phyloP scores from a whole-genome alignment of 371 early-diverging fungal species.

The Rhizopus delemar region DNA sequence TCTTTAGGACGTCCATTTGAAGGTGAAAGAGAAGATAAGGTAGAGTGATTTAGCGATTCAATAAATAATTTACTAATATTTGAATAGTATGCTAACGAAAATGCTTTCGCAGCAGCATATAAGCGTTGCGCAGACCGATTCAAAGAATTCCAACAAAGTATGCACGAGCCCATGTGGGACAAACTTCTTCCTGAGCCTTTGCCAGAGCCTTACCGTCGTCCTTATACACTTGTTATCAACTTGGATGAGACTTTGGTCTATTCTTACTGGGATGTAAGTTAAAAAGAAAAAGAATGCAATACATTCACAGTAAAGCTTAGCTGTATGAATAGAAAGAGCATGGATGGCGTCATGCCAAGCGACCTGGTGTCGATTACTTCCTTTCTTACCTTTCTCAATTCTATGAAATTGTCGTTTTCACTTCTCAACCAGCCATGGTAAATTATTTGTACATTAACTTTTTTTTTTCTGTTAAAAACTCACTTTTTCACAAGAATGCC shows the following conservation, averaged over 20 bases:
- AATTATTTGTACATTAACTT: constrained; percentile 11
- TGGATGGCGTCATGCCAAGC: constrained; percentile 94
- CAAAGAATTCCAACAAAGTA: constrained; percentile 45
- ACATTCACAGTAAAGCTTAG: constrained; percentile 28
- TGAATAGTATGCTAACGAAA: constrained; percentile 41
- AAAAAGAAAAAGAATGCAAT: background rate
- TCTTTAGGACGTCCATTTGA: constrained; percentile 36
- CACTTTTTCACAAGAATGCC: constrained; percentile 61
- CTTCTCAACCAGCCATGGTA: constrained; percentile 74
- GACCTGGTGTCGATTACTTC: constrained; percentile 95
- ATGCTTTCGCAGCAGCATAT: constrained; percentile 40
- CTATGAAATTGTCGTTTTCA: constrained; percentile 95
- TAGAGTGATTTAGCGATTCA: constrained; percentile 1
- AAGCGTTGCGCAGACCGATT: constrained; percentile 47
- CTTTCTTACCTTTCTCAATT: constrained; percentile 84
- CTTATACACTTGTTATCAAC: constrained; percentile 91
- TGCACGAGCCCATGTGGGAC: constrained; percentile 70
- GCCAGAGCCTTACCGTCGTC: constrained; percentile 77
- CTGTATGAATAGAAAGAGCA: constrained; percentile 49
- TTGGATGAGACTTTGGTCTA: constrained; percentile 92
- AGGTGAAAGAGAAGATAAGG: constrained; percentile 39
- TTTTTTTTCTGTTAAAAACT: background rate
- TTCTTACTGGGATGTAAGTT: constrained; percentile 87
- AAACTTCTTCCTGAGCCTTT: constrained; percentile 90
- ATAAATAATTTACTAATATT: background rate